Evolutionary conservation across 1,139 yeast genomes (phyloP).

Genomic region (Geotrichum restrictum): DNA sequence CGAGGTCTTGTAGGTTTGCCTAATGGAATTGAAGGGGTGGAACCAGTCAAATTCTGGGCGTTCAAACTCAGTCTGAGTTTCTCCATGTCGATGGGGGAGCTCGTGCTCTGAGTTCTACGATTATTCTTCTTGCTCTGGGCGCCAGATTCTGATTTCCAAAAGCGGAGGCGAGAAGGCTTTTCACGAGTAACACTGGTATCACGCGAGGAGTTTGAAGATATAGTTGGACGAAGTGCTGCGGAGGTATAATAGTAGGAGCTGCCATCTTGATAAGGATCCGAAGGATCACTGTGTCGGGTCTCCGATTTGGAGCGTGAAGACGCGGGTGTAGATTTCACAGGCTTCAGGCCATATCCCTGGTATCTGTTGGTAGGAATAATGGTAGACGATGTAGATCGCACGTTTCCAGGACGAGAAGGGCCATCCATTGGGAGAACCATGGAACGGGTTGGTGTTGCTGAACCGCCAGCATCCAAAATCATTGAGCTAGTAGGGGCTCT

Average conservation of each 20-base stretch:
- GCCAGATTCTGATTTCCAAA: slow-evolving; percentile 3
- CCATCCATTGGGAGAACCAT: neutral
- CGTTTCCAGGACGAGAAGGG: neutral
- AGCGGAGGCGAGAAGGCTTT: slow-evolving; percentile 1
- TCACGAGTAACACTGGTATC: slow-evolving; percentile 4
- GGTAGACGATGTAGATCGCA: neutral
- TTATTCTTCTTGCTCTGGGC: neutral
- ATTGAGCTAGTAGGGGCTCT: slow-evolving; percentile 12
- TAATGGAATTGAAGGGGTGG: neutral
- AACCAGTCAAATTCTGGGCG: neutral
- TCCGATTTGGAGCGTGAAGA: slow-evolving; percentile 6
- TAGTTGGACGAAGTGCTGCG: slow-evolving; percentile 11
- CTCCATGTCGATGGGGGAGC: neutral
- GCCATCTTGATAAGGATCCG: neutral
- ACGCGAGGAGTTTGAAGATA: slow-evolving; percentile 5
- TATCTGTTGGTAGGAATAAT: neutral
- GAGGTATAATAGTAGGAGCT: slow-evolving; percentile 3
- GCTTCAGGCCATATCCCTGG: slow-evolving; percentile 4
- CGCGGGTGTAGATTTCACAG: slow-evolving; percentile 6
- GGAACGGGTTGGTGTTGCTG: neutral
- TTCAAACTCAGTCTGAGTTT: slow-evolving; percentile 5
- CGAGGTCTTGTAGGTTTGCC: neutral
- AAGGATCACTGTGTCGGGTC: slow-evolving; percentile 5
- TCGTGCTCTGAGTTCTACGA: neutral
- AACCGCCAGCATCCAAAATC: slow-evolving; percentile 7